phyloP scores from a whole-genome alignment of 1,139 yeast genomes.

The Eremothecium coryli region DNA sequence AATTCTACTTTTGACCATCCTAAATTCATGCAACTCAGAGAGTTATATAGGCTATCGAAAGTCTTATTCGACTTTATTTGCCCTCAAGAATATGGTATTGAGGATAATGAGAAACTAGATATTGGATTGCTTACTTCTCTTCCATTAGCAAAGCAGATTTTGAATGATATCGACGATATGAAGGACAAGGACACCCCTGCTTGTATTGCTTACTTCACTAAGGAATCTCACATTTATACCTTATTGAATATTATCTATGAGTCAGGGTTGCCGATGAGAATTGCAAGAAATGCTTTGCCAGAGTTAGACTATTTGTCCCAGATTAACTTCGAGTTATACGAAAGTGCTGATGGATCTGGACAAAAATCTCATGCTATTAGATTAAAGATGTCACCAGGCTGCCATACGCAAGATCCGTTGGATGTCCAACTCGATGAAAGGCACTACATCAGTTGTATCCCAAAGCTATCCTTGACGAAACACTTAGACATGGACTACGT shows the following conservation, averaged over 20 bases:
- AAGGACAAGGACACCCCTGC: constrained; percentile 72
- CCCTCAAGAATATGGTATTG: constrained; percentile 98
- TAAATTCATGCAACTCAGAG: constrained; percentile 71
- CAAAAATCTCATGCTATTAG: constrained; percentile 82
- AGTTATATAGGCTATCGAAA: constrained; percentile 79
- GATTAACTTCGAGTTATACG: constrained; percentile 87
- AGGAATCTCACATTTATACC: constrained; percentile 95
- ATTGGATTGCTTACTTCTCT: constrained; percentile 90
- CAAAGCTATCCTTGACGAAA: constrained; percentile 79
- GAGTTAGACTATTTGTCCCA: constrained; percentile 94
- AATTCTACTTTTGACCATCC: constrained; percentile 72
- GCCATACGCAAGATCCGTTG: constrained; percentile 94
- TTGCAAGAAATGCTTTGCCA: constrained; percentile 89
- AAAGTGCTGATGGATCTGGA: constrained; percentile 57
- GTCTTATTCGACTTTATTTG: constrained; percentile 94
- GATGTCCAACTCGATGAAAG: constrained; percentile 94
- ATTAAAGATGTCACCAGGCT: constrained; percentile 88
- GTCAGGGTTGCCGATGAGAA: constrained; percentile 88
- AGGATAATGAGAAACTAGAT: constrained; percentile 89
- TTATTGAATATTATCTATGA: constrained; percentile 83
- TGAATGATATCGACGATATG: constrained; percentile 72
- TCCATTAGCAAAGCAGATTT: constrained; percentile 84
- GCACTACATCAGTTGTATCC: constrained; percentile 94
- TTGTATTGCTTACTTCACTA: constrained; percentile 84
- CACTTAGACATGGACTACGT: constrained; percentile 91